Percentiles rank a stretch among this genome's conserved stretches.
These are phyloP conservation scores for Phytopythium delawarense DNA, from an alignment of 352 stramenopile genomes.

Conservation along the genomic window DNA sequence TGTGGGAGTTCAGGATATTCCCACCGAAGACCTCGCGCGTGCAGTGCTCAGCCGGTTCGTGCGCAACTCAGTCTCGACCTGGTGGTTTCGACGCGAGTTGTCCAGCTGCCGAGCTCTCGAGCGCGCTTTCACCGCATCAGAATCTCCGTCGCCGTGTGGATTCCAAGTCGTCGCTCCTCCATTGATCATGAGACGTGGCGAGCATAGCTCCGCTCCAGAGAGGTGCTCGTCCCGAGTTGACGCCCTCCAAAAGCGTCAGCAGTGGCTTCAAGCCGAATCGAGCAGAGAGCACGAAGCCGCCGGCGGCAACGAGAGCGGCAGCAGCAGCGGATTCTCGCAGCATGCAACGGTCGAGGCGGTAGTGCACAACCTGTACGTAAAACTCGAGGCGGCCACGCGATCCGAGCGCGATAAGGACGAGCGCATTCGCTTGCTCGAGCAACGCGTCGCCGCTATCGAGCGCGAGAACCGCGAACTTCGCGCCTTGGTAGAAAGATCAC, in stretches of 20 bases:
- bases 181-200: background rate
- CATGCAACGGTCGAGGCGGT: constrained; percentile 29
- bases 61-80: constrained; percentile 10
- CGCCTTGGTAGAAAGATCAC: background rate
- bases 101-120: constrained; percentile 9
- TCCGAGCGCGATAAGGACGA: constrained; percentile 10
- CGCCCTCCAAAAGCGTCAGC: background rate
- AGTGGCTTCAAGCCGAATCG: background rate
- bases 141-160: background rate
- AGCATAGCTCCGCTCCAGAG: too few species aligned
- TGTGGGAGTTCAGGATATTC: background rate
- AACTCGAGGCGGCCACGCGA: constrained; percentile 12
- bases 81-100: constrained; percentile 9
- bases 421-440: constrained; percentile 23
- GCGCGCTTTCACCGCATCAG: constrained; percentile 11
- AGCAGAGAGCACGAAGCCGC: constrained; percentile 3
- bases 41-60: constrained; percentile 18
- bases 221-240: background rate
- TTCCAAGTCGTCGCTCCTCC: background rate
- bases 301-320: constrained; percentile 2
- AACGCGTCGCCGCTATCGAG: constrained; percentile 11
- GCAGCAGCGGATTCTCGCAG: constrained; percentile 13
- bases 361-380: constrained; percentile 24
- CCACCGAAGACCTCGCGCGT: background rate
- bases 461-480: constrained; percentile 12